Conservation (phyloP, 2,329 filamentous ascomycete species). For the Clonostachys chloroleuca region DNA sequence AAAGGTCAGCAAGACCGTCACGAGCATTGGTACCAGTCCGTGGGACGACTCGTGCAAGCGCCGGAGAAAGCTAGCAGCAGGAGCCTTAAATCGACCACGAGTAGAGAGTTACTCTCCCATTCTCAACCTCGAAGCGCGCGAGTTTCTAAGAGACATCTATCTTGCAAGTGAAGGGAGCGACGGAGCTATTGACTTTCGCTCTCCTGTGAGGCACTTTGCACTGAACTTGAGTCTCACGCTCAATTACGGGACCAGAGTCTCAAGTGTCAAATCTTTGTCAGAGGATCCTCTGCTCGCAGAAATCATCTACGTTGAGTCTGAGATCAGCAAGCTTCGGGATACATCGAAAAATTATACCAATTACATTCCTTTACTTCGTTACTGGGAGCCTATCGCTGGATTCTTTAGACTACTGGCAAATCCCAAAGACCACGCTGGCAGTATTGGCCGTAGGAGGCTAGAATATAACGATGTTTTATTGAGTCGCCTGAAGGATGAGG, state of each 20-base stretch:
- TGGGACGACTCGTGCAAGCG: conserved; percentile 66
- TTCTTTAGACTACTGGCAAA: not conserved
- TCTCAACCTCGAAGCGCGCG: conserved; percentile 58
- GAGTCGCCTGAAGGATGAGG: conserved; percentile 9
- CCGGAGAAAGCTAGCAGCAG: conserved; percentile 61
- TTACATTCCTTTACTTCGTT: conserved; percentile 12
- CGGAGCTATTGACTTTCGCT: conserved; percentile 52
- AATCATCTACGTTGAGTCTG: conserved; percentile 12
- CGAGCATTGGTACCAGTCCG: conserved; percentile 58
- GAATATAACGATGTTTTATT: conserved; percentile 10
- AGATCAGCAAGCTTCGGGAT: conserved; percentile 10
- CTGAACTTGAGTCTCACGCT: conserved; percentile 60
- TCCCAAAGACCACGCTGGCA: conserved; percentile 3
- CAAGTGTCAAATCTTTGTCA: conserved; percentile 8
- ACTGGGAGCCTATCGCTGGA: conserved; percentile 3
- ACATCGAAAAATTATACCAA: conserved; percentile 12
- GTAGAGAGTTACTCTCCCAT: conserved; percentile 65
- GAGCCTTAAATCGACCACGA: conserved; percentile 59
- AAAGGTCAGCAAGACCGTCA: conserved; percentile 39
- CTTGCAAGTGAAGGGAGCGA: conserved; percentile 47
- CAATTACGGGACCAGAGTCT: conserved; percentile 55
- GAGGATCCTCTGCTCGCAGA: conserved; percentile 15
- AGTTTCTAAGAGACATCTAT: conserved; percentile 55
- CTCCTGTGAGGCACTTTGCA: conserved; percentile 60
- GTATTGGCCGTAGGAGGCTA: conserved; percentile 10